Evolutionary conservation across 805 yeast genomes (phyloP).

Genomic region (Tetrapisispora namnaoensis): DNA sequence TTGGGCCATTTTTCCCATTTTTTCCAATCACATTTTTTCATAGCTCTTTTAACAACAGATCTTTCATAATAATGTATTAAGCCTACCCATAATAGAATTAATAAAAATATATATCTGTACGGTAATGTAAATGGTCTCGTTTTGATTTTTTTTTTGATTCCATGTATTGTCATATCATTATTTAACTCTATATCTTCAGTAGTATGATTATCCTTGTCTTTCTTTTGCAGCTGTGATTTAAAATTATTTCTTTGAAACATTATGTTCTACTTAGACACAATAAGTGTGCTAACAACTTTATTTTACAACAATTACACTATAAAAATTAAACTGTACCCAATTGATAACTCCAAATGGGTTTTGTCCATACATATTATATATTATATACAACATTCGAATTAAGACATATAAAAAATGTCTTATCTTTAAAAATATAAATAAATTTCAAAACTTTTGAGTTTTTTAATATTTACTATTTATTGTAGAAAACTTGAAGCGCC

Average conservation of each 20-base stretch:
- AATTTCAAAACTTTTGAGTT: too few relatives aligned
- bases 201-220: not conserved
- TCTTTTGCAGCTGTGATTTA: not conserved
- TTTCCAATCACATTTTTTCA: constrained; percentile 50
- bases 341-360: too few relatives aligned
- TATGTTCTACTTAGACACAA: not conserved
- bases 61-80: constrained; percentile 47
- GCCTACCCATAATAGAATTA: constrained; percentile 34
- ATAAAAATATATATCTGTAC: constrained; percentile 20
- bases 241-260: not conserved
- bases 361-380: too few relatives aligned
- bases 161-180: not conserved
- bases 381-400: too few relatives aligned
- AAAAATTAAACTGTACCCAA: too few relatives aligned
- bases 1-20: constrained; percentile 54
- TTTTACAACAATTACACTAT: too few relatives aligned
- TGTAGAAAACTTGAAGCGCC: too few relatives aligned
- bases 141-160: not conserved
- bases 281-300: too few relatives aligned
- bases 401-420: too few relatives aligned
- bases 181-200: not conserved
- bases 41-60: constrained; percentile 35
- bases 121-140: constrained; percentile 2
- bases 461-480: too few relatives aligned
- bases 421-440: too few relatives aligned